Evolutionary conservation across 768 basidiomycete species (phyloP), one percentile per base, ranked within the genome.

Genomic region (Candolleomyces efflorescens): DNA sequence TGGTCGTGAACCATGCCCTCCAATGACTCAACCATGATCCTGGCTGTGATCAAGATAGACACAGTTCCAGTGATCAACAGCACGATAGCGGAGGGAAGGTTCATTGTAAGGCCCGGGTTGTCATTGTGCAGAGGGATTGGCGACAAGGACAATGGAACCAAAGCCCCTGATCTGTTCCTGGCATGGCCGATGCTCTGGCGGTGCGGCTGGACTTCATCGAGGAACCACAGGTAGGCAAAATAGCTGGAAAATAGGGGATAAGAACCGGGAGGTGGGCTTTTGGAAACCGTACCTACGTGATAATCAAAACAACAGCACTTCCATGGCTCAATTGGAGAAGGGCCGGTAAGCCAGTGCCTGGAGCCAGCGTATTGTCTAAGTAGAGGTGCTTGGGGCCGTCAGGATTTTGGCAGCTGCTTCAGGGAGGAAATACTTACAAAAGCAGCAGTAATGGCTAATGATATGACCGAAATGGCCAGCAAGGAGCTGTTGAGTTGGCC

Each of bases 401-500:
- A 46, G 24, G 53, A 20, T 32, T 60, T 17, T 56, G 57, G 56
- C 64, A 60, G 58, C 65, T 32, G 63, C 63, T 57, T 23, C 18
- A 13, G 22, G 44, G 6, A 51, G 55, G 51, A 9, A 27, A 32
- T 38, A 59, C 77, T 62, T 62, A 75, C 73, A 56, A 84, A 88
- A 2, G 85, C 86, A 3, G 83, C 79, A 1, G 86, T 87, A 15
- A 89, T 72, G 22, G 87, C 79, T 27, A 89, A 77, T 2, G 86
- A 86, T 22, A 84, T 85, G 43, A 89, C 87, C 54, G 85, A 83
- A 41, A 89, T 76, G n/a, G 81, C 85, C 59, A 89, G 67, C 59
- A 89, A 72, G 0, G 85, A 83, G 1, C 85, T 85, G 59, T 87
- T 87, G 43, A 87, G 71, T 64, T 88, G 85, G 9, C 82, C 79